Base-by-base conservation (phyloP, 495 filamentous ascomycete species). In the Acidomyces sp. region DNA sequence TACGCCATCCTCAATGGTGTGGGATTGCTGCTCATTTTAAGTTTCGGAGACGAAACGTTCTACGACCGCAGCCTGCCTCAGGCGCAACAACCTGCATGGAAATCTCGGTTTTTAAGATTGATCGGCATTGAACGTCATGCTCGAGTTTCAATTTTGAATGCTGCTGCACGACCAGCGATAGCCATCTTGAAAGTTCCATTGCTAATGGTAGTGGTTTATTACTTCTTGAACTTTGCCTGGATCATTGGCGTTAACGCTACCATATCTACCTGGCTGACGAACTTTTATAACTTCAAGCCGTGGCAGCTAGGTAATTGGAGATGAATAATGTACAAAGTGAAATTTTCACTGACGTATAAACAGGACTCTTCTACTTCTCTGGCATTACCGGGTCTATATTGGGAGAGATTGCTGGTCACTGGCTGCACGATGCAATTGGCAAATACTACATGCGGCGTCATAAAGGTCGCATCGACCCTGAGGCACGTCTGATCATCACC, bases 41-140 rank as follows among this genome's bases (percentile, higher is more conserved):
- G 66, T 6, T 72, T 77, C 45, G 57, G 65, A 18, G 66, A 75
- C 12, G 77, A 81, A 48, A 77, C 75, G 0, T 71, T 70, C 52
- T 78, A 76, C 48, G 62, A 78, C 41, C 66, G 67, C 43, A 63
- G 53, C 44, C 63, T 74, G 11, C 62, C 68, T 2, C 40, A 45
- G 6, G 56, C 49, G 2, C 53, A 69, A 33, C 71, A 69, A 23
- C 64, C 68, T 16, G 26, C 6, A 6, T 7, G 27, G 13, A 33
- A 26, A 19, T 17, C 38, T 21, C 26, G 27, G 18, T 17, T 31
- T n/a, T n/a, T n/a, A n/a, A n/a, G n/a, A n/a, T n/a, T n/a, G n/a
- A n/a, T n/a, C n/a, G n/a, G n/a, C n/a, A n/a, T n/a, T n/a, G n/a
- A n/a, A n/a, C n/a, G n/a, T n/a, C n/a, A n/a, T n/a, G n/a, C n/a